Evolutionary conservation across 2,329 filamentous ascomycete species (phyloP).

Genomic region (Didymella sp.): DNA sequence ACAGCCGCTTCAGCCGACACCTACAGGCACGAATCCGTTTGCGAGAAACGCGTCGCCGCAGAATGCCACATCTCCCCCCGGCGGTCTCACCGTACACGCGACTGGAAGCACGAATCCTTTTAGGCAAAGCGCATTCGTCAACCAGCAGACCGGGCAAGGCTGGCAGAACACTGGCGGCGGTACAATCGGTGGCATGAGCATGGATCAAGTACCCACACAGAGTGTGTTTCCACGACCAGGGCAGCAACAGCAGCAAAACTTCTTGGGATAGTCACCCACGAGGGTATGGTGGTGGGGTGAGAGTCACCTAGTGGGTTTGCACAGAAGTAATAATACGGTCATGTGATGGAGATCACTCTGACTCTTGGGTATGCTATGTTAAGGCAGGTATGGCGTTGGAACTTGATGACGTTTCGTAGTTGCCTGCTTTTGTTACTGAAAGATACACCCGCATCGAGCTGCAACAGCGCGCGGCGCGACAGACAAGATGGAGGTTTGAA

Average conservation of each 20-base stretch:
- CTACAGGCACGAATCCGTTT: constrained; percentile 77
- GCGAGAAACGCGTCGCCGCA: constrained; percentile 61
- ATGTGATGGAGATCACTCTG: constrained; percentile 4
- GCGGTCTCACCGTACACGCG: constrained; percentile 68
- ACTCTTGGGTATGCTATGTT: constrained; percentile 1
- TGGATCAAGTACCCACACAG: constrained; percentile 80
- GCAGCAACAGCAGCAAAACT: constrained; percentile 47
- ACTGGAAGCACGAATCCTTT: constrained; percentile 96
- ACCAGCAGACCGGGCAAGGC: constrained; percentile 83
- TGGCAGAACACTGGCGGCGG: constrained; percentile 82
- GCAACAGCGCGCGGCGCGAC: not conserved
- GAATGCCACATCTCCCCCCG: constrained; percentile 37
- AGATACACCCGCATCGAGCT: constrained; percentile 10
- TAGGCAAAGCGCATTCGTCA: constrained; percentile 87
- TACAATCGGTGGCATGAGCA: constrained; percentile 75
- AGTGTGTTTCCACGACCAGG: constrained; percentile 86
- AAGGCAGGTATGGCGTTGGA: constrained; percentile 8
- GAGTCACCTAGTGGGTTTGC: not conserved
- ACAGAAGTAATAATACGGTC: constrained; percentile 1
- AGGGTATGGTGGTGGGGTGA: not conserved
- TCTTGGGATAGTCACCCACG: constrained; percentile 31
- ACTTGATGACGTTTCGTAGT: not conserved
- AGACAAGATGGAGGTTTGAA: not conserved
- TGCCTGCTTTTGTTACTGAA: constrained; percentile 2
- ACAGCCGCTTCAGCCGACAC: constrained; percentile 60